Percentiles rank a stretch among this genome's conserved stretches.
phyloP scores from a whole-genome alignment of 1,139 yeast genomes.

The Pichia norvegensis region DNA sequence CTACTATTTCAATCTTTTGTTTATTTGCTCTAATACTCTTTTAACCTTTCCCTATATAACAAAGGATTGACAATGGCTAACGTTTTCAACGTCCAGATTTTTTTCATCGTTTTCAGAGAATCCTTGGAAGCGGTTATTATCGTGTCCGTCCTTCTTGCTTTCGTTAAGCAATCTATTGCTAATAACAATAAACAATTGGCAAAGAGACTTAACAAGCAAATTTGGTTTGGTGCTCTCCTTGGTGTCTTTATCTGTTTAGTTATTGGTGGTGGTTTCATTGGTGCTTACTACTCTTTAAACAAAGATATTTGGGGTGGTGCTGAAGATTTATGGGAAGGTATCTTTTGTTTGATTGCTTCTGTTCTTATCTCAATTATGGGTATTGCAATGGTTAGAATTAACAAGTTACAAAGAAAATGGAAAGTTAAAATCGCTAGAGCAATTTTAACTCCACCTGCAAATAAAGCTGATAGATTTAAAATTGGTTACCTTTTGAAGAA shows the following conservation, averaged over 20 bases:
- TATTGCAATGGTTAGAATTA: constrained; percentile 80
- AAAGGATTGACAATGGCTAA: constrained; percentile 13
- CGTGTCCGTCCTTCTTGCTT: constrained; percentile 82
- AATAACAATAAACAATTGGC: constrained; percentile 30
- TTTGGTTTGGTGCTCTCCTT: constrained; percentile 66
- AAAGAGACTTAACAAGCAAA: constrained; percentile 59
- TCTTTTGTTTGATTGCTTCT: constrained; percentile 75
- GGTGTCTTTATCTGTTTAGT: constrained; percentile 71
- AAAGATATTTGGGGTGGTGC: constrained; percentile 78
- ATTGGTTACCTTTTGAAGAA: constrained; percentile 42
- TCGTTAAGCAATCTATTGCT: constrained; percentile 79
- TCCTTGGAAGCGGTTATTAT: constrained; percentile 84
- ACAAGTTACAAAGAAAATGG: constrained; percentile 89
- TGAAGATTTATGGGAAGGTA: constrained; percentile 93
- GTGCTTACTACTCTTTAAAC: constrained; percentile 71
- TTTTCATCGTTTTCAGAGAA: constrained; percentile 86
- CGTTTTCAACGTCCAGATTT: constrained; percentile 52
- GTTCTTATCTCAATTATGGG: constrained; percentile 86
- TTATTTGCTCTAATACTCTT: neutral
- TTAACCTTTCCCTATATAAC: neutral
- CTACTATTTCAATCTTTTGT: neutral
- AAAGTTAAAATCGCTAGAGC: constrained; percentile 81
- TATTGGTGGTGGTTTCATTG: constrained; percentile 80
- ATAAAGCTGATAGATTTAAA: constrained; percentile 33
- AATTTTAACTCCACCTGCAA: constrained; percentile 28